Evolutionary conservation across 78 protist genomes (phyloP), one percentile per base, ranked within the genome.

Genomic region (Creolimax fragrantissima): DNA sequence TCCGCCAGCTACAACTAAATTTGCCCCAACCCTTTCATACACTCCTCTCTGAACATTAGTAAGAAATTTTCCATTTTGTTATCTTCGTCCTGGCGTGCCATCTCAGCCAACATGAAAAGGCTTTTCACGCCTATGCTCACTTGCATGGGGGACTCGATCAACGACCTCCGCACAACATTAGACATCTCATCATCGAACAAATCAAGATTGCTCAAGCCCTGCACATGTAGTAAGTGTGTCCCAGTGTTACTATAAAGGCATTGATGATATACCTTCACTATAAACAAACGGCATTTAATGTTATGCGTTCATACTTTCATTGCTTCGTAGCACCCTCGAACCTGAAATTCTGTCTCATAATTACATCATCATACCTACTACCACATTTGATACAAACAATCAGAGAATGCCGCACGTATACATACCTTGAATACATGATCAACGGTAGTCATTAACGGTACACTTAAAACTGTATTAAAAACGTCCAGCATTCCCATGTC

Each of bases 41-140:
- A 83, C 1, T 83, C 86, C 7, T 6, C 86, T 35, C 86, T 6
- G 86, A 83, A 83, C 42, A 24, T 35, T 36, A 35, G 86, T 41
- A 83, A 83, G 37, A 83, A 83, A 32, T 83, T 83, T 4, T 93
- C 89, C 43, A 93, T 89, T 39, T 45, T 44, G 44, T 11, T 11
- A 35, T 93, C 93, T 41, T 88, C 93, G 90, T 92, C 96, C 93
- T 96, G 97, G 47, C 93, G 84, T 24, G 98, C 96, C 98, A 96
- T 97, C 90, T 97, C 98, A 3, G 89, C 44, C 39, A 95, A 86
- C 96, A 95, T 95, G 93, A 96, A 43, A 7, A 97, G 45, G 90
- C 93, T 96, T 94, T 96, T 96, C 85, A 97, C 90, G 32, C 97
- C 93, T 7, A 97, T 93, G 35, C 89, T 41, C 3, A 43, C 41